Conservation (phyloP, 805 yeast species). For the Cyberlindnera samutprakarnensis region DNA sequence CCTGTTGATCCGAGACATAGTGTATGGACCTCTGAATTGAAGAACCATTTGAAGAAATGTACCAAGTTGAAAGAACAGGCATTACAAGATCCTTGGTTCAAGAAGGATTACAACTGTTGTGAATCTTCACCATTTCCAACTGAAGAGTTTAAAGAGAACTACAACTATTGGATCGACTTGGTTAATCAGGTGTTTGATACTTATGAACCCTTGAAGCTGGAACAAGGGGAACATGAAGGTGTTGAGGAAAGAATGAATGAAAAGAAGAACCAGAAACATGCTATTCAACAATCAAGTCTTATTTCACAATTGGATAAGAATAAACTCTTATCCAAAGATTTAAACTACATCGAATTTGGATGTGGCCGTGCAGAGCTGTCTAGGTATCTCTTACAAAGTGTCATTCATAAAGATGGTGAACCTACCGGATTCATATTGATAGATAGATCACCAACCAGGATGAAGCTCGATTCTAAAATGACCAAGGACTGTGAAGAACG, state of each 20-base stretch:
- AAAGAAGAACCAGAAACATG: constrained; percentile 63
- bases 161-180: constrained; percentile 24
- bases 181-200: constrained; percentile 31
- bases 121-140: constrained; percentile 1
- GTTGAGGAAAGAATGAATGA: constrained; percentile 21
- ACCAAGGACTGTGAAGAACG: constrained; percentile 38
- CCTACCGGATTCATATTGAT: constrained; percentile 44
- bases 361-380: constrained; percentile 87
- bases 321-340: constrained; percentile 28
- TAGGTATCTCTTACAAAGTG: constrained; percentile 42
- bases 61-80: constrained; percentile 31
- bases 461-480: constrained; percentile 73
- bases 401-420: constrained; percentile 14
- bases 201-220: constrained; percentile 24
- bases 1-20: constrained; percentile 73
- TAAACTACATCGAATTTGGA: constrained; percentile 69
- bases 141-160: constrained; percentile 14
- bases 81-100: constrained; percentile 40
- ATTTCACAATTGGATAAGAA: constrained; percentile 53
- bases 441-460: constrained; percentile 69
- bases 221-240: constrained; percentile 21
- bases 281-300: constrained; percentile 73
- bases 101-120: constrained; percentile 35
- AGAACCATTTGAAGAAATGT: constrained; percentile 56
- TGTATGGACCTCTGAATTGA: constrained; percentile 53